Evolutionary conservation across 192 early-diverging fungal species (phyloP).

Genomic region (Phlyctochytrium bullatum): DNA sequence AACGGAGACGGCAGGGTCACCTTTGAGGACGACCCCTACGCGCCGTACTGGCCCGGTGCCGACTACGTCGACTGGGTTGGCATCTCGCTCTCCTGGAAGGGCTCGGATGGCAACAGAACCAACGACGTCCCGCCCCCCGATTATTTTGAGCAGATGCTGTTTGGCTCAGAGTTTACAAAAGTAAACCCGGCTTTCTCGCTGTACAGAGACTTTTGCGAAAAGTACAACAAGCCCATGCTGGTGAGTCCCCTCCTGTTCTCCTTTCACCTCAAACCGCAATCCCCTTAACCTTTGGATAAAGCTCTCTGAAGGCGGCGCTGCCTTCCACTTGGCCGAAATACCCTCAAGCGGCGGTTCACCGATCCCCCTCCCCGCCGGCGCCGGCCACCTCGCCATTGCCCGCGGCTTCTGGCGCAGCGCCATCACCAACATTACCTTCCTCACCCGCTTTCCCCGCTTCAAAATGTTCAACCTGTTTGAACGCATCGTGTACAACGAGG

Average conservation of each 20-base stretch:
- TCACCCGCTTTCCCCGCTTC: constrained; percentile 17
- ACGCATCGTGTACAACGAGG: constrained; percentile 7
- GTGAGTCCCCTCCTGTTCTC: background rate
- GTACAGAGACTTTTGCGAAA: constrained; percentile 11
- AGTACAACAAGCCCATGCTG: constrained; percentile 8
- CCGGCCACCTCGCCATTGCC: constrained; percentile 10
- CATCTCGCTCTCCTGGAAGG: constrained; percentile 12
- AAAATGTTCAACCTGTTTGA: constrained; percentile 34
- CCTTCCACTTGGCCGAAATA: constrained; percentile 12
- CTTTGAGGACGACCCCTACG: background rate
- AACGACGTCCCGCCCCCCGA: background rate
- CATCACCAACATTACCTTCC: constrained; percentile 15
- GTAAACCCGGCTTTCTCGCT: constrained; percentile 11
- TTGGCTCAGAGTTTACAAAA: background rate
- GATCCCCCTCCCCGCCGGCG: background rate
- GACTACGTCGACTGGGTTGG: constrained; percentile 34
- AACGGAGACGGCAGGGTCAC: constrained; percentile 38
- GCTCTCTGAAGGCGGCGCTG: constrained; percentile 29
- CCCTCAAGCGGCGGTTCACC: background rate
- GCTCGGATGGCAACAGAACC: background rate
- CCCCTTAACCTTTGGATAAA: no score
- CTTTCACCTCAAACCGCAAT: background rate
- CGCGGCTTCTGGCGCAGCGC: constrained; percentile 22
- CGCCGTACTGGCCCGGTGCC: constrained; percentile 43
- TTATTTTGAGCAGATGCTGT: constrained; percentile 9